Conservation (phyloP, 2,329 filamentous ascomycete species). For the Cladosporium phlei region DNA sequence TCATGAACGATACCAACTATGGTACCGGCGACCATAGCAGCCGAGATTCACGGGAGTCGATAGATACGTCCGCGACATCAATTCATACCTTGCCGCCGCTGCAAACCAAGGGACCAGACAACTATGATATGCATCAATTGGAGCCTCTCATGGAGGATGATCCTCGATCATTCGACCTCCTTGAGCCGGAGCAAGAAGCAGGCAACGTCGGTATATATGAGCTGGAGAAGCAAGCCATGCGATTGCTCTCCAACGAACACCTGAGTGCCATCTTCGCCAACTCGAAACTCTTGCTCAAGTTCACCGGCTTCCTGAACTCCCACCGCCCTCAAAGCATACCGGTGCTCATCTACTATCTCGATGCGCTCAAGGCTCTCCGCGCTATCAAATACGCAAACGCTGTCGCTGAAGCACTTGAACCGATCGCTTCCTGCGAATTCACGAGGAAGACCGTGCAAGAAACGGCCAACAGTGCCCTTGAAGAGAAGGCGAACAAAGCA, state of each 20-base stretch:
- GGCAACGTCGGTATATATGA: slow-evolving; percentile 41
- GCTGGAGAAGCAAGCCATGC: slow-evolving; percentile 60
- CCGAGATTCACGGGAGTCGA: slow-evolving; percentile 31
- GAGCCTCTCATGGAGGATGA: slow-evolving; percentile 50
- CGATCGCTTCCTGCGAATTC: slow-evolving; percentile 53
- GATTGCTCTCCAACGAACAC: slow-evolving; percentile 63
- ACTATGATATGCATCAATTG: slow-evolving; percentile 37
- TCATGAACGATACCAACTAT: slow-evolving; percentile 16
- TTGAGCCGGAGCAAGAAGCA: slow-evolving; percentile 36
- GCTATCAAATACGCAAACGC: slow-evolving; percentile 69
- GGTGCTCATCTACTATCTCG: slow-evolving; percentile 66
- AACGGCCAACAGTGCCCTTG: slow-evolving; percentile 55
- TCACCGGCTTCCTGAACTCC: slow-evolving; percentile 61
- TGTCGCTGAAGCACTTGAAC: slow-evolving; percentile 56
- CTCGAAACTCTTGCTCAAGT: slow-evolving; percentile 57
- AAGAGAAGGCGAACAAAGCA: slow-evolving; percentile 60
- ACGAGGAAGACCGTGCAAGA: slow-evolving; percentile 46
- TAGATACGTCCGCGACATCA: slow-evolving; percentile 35
- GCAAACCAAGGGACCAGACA: slow-evolving; percentile 41
- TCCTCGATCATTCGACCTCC: slow-evolving; percentile 50
- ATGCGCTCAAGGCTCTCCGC: slow-evolving; percentile 64
- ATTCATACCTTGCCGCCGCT: slow-evolving; percentile 36
- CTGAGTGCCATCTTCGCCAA: slow-evolving; percentile 62
- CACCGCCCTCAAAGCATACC: slow-evolving; percentile 60
- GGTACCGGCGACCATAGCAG: slow-evolving; percentile 30